Evolutionary conservation across 495 filamentous ascomycete genomes (phyloP), one percentile per base, ranked within the genome.

Genomic region (Talaromyces ruber): DNA sequence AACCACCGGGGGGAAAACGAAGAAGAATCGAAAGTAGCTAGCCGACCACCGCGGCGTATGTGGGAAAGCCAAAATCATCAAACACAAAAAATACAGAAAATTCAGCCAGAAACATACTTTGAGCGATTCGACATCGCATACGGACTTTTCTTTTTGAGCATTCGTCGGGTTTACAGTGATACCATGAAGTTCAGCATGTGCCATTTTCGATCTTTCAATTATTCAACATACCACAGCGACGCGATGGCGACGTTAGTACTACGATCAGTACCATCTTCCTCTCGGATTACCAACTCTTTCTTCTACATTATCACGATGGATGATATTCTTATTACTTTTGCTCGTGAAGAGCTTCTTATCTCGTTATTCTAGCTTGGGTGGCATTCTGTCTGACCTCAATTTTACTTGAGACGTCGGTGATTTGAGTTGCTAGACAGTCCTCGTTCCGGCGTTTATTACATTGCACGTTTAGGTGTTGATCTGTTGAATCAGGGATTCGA

Each of bases 21-120:
- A 72, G 58, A 80, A 80, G 65, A 72, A 74, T 51, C 75, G 76
- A 62, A 78, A 78, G 67, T 79, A 77, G 61, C 53, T 60, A 24
- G 9, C 51, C 51, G 51, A 54, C 51, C 51, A 54, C 22, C 12
- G 22, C 51, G 51, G 51, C 51, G 51, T 25, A 54, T 28, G 26
- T 28, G 22, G 51, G 12, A 54, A 54, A 54, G 51, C 2, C 12
- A 54, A 24, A 28, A 54, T 54, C 6, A 28, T 22, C 22, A 54
- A 54, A 54, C 51, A 18, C 22, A 54, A 28, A 16, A 54, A 54
- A 28, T 24, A 11, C 22, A 54, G 51, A 28, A 54, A 54, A 54
- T 9, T 25, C 39, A 54, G 52, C 45, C 61, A 54, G 28, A 24
- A 6, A 11, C 34, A 12, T 25, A 30, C 39, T 30, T 39, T 45